A percentile compares a stretch with the other conserved stretches of the same genome.
These are phyloP conservation scores for Berberis thunbergii DNA, from an alignment of 164 flowering plant genomes.

Conservation along the genomic window DNA sequence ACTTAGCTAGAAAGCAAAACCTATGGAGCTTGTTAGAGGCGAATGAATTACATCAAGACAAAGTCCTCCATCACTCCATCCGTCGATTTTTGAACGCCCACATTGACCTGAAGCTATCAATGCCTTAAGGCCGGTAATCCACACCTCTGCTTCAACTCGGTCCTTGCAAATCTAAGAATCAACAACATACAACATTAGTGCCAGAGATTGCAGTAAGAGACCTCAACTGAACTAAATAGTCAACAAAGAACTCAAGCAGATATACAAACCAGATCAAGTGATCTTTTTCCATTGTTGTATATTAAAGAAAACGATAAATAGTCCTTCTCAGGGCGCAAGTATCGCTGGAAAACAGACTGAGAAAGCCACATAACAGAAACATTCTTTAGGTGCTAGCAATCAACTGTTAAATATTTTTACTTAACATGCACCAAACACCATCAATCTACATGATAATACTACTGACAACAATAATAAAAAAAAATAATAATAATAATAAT, in stretches of 20 bases:
- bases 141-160: constrained; percentile 89
- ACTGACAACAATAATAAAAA: neutral
- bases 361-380: neutral
- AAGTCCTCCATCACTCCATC: constrained; percentile 86
- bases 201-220: neutral
- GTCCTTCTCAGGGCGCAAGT: constrained; percentile 87
- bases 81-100: constrained; percentile 95
- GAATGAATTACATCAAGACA: constrained; percentile 49
- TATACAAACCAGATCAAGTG: constrained; percentile 84
- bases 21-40: neutral
- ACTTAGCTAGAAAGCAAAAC: neutral
- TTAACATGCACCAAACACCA: too few relatives aligned
- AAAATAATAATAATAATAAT: neutral
- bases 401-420: too few relatives aligned
- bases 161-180: constrained; percentile 84
- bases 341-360: constrained; percentile 84
- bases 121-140: constrained; percentile 89
- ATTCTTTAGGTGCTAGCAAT: neutral
- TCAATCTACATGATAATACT: too few relatives aligned
- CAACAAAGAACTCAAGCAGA: neutral
- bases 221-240: neutral
- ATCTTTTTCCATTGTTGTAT: constrained; percentile 78
- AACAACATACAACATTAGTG: constrained; percentile 1
- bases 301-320: constrained; percentile 91
- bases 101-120: constrained; percentile 67